Conservation (phyloP, 331 rosid genomes). For the Rhamnella rubrinervis region DNA sequence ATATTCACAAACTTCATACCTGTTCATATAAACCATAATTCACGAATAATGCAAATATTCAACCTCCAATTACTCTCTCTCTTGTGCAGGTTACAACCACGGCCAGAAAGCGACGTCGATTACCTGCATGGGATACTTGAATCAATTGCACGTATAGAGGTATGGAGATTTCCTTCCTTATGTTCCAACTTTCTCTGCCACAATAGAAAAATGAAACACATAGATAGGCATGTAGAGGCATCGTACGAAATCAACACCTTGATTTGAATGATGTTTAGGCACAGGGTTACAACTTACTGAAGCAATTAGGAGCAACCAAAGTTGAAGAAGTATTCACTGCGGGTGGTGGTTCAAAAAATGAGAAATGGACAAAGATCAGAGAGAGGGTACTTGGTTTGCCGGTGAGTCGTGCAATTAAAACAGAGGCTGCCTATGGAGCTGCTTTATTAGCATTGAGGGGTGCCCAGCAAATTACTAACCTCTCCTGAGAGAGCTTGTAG, state of each 20-base stretch:
- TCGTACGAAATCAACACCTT: conserved; percentile 4
- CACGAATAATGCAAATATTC: background rate
- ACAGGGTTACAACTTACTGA: conserved; percentile 60
- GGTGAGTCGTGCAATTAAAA: conserved; percentile 67
- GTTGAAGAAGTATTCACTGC: conserved; percentile 79
- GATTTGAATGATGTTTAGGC: conserved; percentile 43
- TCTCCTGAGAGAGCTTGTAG: background rate
- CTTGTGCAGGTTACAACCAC: conserved; percentile 71
- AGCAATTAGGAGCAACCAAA: conserved; percentile 71
- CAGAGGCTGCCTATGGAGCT: conserved; percentile 93
- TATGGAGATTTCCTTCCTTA: conserved; percentile 17
- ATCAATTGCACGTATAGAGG: conserved; percentile 96
- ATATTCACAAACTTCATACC: too few relatives aligned
- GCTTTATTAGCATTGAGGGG: conserved; percentile 83
- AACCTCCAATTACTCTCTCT: conserved; percentile 10
- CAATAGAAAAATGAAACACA: background rate
- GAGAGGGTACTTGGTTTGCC: conserved; percentile 85
- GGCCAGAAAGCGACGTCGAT: conserved; percentile 71
- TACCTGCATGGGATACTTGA: conserved; percentile 85
- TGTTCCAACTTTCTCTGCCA: background rate
- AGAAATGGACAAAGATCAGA: conserved; percentile 76
- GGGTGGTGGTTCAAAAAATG: conserved; percentile 82
- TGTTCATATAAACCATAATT: too few relatives aligned
- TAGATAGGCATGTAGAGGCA: background rate
- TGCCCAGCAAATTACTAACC: conserved; percentile 16